These are phyloP conservation scores for Metschnikowia amazonensis DNA, from an alignment of 805 yeast genomes.

Conservation along the genomic window DNA sequence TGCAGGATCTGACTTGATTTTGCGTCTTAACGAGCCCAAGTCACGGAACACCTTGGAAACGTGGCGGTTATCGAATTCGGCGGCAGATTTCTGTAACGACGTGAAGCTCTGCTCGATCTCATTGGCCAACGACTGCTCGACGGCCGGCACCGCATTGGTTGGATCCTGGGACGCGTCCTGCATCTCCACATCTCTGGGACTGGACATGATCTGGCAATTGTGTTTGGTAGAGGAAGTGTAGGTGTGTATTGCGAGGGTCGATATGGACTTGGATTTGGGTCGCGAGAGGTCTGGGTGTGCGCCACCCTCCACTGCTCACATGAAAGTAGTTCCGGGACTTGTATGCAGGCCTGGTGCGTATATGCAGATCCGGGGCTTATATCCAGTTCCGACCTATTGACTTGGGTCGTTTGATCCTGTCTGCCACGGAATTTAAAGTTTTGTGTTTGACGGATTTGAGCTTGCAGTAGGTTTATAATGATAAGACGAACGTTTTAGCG, in stretches of 20 bases:
- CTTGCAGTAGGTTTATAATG: no score
- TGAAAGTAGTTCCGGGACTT: no score
- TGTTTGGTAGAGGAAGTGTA: background rate
- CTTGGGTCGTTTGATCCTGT: no score
- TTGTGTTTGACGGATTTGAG: no score
- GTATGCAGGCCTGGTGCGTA: no score
- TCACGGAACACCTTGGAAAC: constrained; percentile 83
- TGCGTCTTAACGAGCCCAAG: constrained; percentile 68
- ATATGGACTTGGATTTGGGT: background rate
- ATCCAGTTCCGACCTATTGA: no score
- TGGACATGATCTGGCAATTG: constrained; percentile 4
- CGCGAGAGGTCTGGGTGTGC: constrained; percentile 8
- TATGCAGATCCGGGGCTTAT: no score
- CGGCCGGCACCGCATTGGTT: background rate
- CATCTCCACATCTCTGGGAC: constrained; percentile 18
- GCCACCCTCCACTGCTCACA: no score
- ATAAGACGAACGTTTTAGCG: no score
- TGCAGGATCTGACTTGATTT: constrained; percentile 42
- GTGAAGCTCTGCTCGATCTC: constrained; percentile 43
- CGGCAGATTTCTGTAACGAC: constrained; percentile 57
- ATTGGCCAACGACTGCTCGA: constrained; percentile 19
- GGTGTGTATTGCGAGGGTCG: background rate
- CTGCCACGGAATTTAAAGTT: no score
- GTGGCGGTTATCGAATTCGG: constrained; percentile 79
- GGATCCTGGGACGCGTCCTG: constrained; percentile 12